A percentile compares a stretch with the other conserved stretches of the same genome.
phyloP scores from a whole-genome alignment of 2,329 filamentous ascomycete species.

The Aspergillus fructus region DNA sequence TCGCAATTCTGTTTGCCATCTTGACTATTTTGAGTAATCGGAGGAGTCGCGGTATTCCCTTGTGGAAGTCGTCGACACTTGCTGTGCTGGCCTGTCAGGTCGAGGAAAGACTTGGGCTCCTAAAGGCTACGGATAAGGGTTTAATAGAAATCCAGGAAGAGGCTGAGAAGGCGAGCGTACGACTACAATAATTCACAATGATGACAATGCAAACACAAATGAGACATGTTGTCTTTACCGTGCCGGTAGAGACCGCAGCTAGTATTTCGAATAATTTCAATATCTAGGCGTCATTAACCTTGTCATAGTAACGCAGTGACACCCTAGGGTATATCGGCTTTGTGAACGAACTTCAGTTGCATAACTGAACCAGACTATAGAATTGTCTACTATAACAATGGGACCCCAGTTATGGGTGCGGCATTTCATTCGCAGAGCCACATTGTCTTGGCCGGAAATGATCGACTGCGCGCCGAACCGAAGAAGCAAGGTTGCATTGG shows the following conservation, averaged over 20 bases:
- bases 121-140: constrained; percentile 9
- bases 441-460: background rate
- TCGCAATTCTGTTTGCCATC: constrained; percentile 16
- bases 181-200: background rate
- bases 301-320: too few species aligned
- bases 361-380: background rate
- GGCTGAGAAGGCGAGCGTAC: constrained; percentile 10
- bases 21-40: constrained; percentile 16
- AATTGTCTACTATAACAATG: background rate
- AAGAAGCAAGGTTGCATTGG: background rate
- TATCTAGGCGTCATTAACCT: too few species aligned
- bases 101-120: constrained; percentile 11
- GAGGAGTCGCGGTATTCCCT: constrained; percentile 11
- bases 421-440: background rate
- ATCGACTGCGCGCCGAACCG: background rate
- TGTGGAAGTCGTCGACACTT: constrained; percentile 20
- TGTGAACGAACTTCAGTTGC: background rate
- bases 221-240: too few species aligned
- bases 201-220: too few species aligned
- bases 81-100: constrained; percentile 16
- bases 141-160: constrained; percentile 4
- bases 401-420: background rate
- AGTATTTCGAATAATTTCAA: too few species aligned
- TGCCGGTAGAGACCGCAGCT: too few species aligned
- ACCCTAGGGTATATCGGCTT: too few species aligned